Base-by-base conservation (phyloP, 208 protist genomes). In the Leishmania martiniquensis region DNA sequence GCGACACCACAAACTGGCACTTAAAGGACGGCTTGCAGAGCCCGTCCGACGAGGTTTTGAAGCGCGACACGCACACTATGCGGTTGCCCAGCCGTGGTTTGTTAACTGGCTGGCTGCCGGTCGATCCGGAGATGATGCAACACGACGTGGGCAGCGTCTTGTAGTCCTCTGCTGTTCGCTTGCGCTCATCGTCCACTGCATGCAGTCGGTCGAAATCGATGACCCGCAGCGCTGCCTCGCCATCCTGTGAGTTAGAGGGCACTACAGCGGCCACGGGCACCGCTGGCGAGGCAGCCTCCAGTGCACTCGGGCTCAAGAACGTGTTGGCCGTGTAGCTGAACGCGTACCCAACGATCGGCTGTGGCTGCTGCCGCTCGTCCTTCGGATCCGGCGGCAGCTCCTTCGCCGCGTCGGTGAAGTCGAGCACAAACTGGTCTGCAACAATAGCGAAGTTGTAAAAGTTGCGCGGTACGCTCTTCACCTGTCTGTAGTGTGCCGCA, bases 1-100 rank as follows among this genome's bases (percentile, higher is more conserved):
- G 63, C 3, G 77, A 85, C 55, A 94, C 72, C 9, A 72, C 73
- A 49, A 94, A 75, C 75, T 89, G 90, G 45, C 83, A 94, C 84
- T 94, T 91, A 73, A 89, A 89, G 32, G 90, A 94, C 39, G 87
- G 81, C 77, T 94, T 94, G 77, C 90, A 94, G 22, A 94, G 84
- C 12, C 87, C 90, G 52, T 94, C 87, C 12, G 78, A 75, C 72
- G 81, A 82, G 0, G 90, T 91, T 49, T 94, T 94, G 72, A 90
- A 94, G 72, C 90, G 90, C 55, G 90, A 91, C 10, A 89, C 74
- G 60, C 79, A 85, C 34, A 94, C 77, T 1, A 85, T 72, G 59
- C 90, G 87, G 54, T 86, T 84, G 68, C 90, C 90, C 4, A 94
- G 80, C 0, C 84, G 79, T 37, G 79, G 82, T 69, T 73, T 79